Evolutionary conservation across 495 filamentous ascomycete species (phyloP), one percentile per base, ranked within the genome.

Genomic region (Thozetella sp.): DNA sequence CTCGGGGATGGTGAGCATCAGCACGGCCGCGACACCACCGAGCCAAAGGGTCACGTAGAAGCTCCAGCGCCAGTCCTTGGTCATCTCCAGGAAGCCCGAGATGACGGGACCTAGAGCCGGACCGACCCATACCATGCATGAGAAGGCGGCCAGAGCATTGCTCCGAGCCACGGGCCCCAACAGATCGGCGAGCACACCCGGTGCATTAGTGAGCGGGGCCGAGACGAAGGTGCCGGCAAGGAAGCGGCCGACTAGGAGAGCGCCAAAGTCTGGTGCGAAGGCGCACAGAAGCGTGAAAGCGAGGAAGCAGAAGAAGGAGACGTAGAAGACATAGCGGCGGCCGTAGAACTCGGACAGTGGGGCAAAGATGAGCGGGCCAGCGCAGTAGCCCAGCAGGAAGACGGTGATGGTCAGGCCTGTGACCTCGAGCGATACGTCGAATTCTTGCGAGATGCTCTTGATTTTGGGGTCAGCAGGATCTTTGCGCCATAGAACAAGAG

Each of bases 1-100:
- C 71, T 93, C 90, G 9, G 90, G 90, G 11, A 80, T 74, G 20
- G 77, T 80, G 48, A 80, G 67, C 68, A 83, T 74, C 9, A 81
- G 56, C 6, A 78, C n/a, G 9, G 65, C 66, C 0, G 73, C 69
- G 55, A 37, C 62, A 50, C 64, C 76, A 6, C 66, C 75, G 3
- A 83, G 65, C 76, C 75, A 81, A 55, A 81, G 68, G 3, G 79
- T 64, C 48, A 80, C 78, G 57, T 80, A 79, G 57, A 82, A 81
- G 53, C 55, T 75, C 78, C 78, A 82, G 19, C 76, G 70, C 79
- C 77, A 83, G 61, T 76, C 67, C 48, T 76, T 63, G 26, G 70
- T 73, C 12, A 79, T 58, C 53, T 80, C 57, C 3, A 84, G 67
- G 55, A 84, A 82, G 2, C 79, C 78, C 24, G 84, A 81, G 30